phyloP scores from a whole-genome alignment of 2,329 filamentous ascomycete species.

The Ramularia collo-cygni region DNA sequence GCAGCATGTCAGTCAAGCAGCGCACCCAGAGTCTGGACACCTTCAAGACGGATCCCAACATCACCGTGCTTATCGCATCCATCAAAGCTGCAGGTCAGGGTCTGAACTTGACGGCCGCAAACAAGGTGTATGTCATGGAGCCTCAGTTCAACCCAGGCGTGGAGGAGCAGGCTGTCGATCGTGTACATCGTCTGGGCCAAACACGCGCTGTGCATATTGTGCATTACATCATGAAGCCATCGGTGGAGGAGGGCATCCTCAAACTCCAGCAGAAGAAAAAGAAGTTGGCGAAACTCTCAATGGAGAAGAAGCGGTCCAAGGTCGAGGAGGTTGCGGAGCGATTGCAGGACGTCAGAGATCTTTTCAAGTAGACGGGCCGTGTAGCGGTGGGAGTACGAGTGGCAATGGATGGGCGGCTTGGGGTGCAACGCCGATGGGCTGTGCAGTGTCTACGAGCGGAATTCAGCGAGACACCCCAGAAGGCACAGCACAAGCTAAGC shows the following conservation, averaged over 20 bases:
- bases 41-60: slow-evolving; percentile 64
- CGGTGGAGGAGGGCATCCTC: slow-evolving; percentile 92
- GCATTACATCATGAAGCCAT: slow-evolving; percentile 81
- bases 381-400: background rate
- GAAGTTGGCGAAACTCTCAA: slow-evolving; percentile 77
- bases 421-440: too few relatives aligned
- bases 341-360: slow-evolving; percentile 52
- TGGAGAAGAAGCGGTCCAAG: slow-evolving; percentile 56
- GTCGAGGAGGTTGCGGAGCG: slow-evolving; percentile 58
- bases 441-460: background rate
- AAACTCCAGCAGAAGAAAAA: slow-evolving; percentile 88
- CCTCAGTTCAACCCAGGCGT: slow-evolving; percentile 95
- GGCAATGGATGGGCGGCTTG: too few relatives aligned
- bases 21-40: slow-evolving; percentile 68
- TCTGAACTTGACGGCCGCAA: slow-evolving; percentile 81
- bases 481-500: background rate
- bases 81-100: slow-evolving; percentile 89
- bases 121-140: slow-evolving; percentile 92
- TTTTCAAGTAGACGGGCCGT: slow-evolving; percentile 41
- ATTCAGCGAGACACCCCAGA: background rate
- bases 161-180: slow-evolving; percentile 89
- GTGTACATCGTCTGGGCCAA: slow-evolving; percentile 86
- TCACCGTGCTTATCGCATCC: slow-evolving; percentile 81
- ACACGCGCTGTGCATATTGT: slow-evolving; percentile 80
- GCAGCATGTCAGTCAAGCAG: slow-evolving; percentile 70